Percentiles rank a stretch among this genome's conserved stretches.
Conservation (phyloP, 495 filamentous ascomycete genomes). For the Penicillium lividum region DNA sequence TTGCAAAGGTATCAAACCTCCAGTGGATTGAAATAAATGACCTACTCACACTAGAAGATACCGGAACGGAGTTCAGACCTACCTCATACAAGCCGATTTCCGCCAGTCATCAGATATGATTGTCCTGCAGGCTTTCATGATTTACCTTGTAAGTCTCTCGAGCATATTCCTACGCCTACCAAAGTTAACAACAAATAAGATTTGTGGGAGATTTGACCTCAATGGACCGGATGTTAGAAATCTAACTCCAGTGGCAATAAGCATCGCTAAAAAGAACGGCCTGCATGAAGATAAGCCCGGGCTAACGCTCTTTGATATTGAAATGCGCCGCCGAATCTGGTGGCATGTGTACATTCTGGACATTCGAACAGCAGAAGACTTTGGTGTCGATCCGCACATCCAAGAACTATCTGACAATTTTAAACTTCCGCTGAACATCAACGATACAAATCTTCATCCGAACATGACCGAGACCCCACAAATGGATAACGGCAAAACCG, state of each 20-base stretch:
- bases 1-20: no score
- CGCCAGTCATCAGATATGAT: constrained; percentile 64
- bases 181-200: constrained; percentile 9
- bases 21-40: background rate
- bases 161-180: background rate
- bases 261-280: constrained; percentile 69
- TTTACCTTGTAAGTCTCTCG: constrained; percentile 54
- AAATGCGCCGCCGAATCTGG: constrained; percentile 76
- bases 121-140: constrained; percentile 67
- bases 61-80: constrained; percentile 69
- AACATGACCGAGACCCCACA: constrained; percentile 55
- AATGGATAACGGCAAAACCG: constrained; percentile 57
- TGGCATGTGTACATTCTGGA: constrained; percentile 74
- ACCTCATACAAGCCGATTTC: constrained; percentile 64
- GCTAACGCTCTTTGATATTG: constrained; percentile 61
- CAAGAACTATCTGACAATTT: constrained; percentile 60
- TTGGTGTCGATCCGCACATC: constrained; percentile 68
- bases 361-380: constrained; percentile 67
- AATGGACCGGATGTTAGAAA: constrained; percentile 55
- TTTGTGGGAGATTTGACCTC: constrained; percentile 53
- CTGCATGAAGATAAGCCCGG: constrained; percentile 56
- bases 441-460: constrained; percentile 66
- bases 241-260: constrained; percentile 60
- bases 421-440: constrained; percentile 62
- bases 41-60: constrained; percentile 36